Evolutionary conservation across 1,284 basidiomycete genomes (phyloP), one percentile per base, ranked within the genome.

Genomic region (Fomitiporia mediterranea): DNA sequence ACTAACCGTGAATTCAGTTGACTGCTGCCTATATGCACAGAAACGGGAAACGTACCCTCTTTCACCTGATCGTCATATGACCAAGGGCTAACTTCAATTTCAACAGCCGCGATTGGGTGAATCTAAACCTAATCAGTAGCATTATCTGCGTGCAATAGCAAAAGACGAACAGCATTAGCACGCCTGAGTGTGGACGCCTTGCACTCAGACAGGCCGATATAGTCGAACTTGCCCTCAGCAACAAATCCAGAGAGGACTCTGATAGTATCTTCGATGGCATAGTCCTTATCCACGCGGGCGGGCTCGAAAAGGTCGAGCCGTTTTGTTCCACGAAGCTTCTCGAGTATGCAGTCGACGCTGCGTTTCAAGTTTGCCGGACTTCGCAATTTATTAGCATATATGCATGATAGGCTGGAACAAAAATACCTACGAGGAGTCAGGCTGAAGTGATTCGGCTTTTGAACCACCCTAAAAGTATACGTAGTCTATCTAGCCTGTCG

Each of bases 31-130:
- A n/a, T n/a, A n/a, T n/a, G n/a, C n/a, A n/a, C n/a, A n/a, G n/a
- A n/a, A 21, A n/a, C 35, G 15, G 4, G 27, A 23, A 9, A 30
- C 34, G 39, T 9, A 74, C 73, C 74, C 34, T 72, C 65, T 25
- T 67, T 68, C 2, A 70, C 67, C 57, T 78, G 75, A 21, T 73
- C 64, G 43, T 76, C 77, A 56, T 75, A 75, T 3, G 71, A 68
- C 70, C 77, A 81, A 7, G 80, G 72, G 39, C 77, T 79, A 32
- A 80, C 68, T 62, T 82, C 81, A 47, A 79, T 78, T 64, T 82
- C 80, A 27, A 79, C 74, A 4, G 72, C 67, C 17, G 74, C 69
- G 51, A 82, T 73, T 2, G 74, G 75, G 35, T 73, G 70, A 28
- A 79, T 69, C 77, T 79, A 32, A 23, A 23, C 8, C 13, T 43